Conservation (phyloP, 495 filamentous ascomycete species). For the Chaetomidium leptoderma region DNA sequence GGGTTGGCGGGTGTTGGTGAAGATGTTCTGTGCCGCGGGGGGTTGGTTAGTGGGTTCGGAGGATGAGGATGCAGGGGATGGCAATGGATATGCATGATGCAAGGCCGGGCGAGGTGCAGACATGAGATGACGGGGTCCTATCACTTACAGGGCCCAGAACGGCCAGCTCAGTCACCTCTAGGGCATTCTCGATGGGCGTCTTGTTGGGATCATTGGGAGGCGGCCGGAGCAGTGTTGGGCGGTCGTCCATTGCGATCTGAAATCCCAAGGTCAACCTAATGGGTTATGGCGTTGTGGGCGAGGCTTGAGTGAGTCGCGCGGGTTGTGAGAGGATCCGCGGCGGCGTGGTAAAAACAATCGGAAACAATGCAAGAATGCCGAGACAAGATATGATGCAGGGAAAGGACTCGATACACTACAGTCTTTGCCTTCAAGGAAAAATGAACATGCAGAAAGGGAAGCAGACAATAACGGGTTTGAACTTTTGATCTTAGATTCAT, state of each 20-base stretch:
- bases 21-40: constrained; percentile 62
- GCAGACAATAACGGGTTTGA: no score
- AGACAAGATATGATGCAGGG: no score
- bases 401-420: no score
- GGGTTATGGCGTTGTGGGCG: not conserved
- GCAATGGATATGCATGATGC: not conserved
- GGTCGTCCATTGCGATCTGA: constrained; percentile 17
- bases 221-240: constrained; percentile 68
- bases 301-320: not conserved
- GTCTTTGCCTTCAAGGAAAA: no score
- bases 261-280: not conserved
- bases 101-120: not conserved
- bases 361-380: no score
- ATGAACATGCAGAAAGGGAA: no score
- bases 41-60: not conserved
- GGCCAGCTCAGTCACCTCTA: constrained; percentile 74
- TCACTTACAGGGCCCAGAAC: constrained; percentile 72
- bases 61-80: not conserved
- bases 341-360: no score
- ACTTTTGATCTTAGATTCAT: no score
- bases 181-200: constrained; percentile 78
- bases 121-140: not conserved
- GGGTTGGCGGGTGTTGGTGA: constrained; percentile 83
- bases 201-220: constrained; percentile 67
- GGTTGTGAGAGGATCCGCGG: no score